Evolutionary conservation across 2,329 filamentous ascomycete genomes (phyloP).

Genomic region (Malbranchea zuffiana): DNA sequence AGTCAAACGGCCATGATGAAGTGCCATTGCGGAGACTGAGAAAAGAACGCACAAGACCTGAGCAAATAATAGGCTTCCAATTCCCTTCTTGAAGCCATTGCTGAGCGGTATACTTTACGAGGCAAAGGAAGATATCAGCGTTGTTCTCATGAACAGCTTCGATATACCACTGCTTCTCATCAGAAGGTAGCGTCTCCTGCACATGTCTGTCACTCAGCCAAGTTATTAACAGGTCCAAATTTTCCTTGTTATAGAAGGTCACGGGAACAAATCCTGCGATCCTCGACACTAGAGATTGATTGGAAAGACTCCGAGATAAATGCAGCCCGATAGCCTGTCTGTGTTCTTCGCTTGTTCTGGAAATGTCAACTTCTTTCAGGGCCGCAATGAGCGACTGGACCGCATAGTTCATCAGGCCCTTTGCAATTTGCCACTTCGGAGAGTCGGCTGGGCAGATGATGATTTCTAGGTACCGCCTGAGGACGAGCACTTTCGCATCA

Average conservation of each 20-base stretch:
- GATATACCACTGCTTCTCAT: constrained; percentile 1
- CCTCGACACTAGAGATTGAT: no score
- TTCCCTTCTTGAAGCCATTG: constrained; percentile 9
- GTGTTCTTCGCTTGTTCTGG: neutral
- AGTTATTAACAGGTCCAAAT: neutral
- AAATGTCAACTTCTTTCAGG: neutral
- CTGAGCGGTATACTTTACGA: constrained; percentile 5
- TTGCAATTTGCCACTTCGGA: constrained; percentile 2
- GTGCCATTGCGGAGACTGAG: neutral
- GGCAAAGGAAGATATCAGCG: constrained; percentile 4
- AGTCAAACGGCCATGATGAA: constrained; percentile 1
- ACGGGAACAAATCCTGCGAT: no score
- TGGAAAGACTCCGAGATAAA: neutral
- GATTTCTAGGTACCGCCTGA: constrained; percentile 6
- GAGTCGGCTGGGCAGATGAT: no score
- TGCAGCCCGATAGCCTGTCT: neutral
- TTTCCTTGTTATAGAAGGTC: no score
- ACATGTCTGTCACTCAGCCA: constrained; percentile 3
- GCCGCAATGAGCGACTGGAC: neutral
- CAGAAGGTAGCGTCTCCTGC: neutral
- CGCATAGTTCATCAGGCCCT: constrained; percentile 4
- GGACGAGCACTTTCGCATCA: constrained; percentile 15
- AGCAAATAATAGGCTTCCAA: neutral
- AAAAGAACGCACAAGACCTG: neutral
- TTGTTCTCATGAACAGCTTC: neutral